These are phyloP conservation scores for Beta corolliflora DNA, from an alignment of 179 eudicot genomes.

Conservation along the genomic window DNA sequence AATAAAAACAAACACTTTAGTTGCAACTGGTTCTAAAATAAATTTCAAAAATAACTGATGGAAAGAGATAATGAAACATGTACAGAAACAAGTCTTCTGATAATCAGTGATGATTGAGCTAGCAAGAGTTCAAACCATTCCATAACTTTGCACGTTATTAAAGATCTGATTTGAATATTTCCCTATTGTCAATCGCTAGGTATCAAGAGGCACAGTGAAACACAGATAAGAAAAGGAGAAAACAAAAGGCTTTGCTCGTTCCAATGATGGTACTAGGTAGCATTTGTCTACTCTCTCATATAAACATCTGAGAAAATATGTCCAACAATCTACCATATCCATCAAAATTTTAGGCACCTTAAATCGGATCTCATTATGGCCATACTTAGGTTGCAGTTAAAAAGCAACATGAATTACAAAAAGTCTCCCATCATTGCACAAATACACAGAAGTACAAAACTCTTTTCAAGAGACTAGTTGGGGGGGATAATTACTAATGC, in stretches of 20 bases:
- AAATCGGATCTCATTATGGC: background rate
- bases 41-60: background rate
- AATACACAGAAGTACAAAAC: too few species aligned
- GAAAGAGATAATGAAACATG: background rate
- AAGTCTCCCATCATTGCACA: background rate
- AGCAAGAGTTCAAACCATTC: background rate
- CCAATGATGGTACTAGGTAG: background rate
- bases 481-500: too few species aligned
- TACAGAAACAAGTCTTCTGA: too few species aligned
- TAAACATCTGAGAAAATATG: background rate
- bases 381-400: background rate
- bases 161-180: background rate
- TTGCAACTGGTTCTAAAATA: background rate
- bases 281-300: background rate
- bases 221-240: background rate
- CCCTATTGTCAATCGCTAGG: background rate
- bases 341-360: background rate
- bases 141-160: background rate
- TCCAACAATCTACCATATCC: background rate
- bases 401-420: background rate
- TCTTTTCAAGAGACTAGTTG: too few species aligned
- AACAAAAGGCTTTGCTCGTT: background rate
- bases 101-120: background rate
- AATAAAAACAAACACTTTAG: slow-evolving; percentile 2
- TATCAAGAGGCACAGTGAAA: background rate